A percentile compares a stretch with the other conserved stretches of the same genome.
These are phyloP conservation scores for Arabidopsis hybrid DNA, from an alignment of 441 rosid species.

Conservation along the genomic window DNA sequence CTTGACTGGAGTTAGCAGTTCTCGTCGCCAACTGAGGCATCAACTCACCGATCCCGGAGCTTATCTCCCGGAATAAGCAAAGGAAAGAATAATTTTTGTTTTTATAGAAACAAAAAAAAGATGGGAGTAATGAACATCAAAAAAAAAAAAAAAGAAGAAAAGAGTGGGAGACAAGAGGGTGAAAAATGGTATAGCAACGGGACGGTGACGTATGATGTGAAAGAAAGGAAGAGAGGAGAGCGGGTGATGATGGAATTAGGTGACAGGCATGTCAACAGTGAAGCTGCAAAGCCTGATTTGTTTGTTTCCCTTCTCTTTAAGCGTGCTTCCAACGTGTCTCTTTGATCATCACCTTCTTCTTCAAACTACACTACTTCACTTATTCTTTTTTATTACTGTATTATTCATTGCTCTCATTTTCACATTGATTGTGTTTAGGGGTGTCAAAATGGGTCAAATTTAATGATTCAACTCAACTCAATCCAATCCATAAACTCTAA, in stretches of 20 bases:
- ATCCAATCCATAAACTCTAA: too few species aligned
- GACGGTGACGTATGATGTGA: conserved; percentile 28
- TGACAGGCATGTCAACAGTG: conserved; percentile 39
- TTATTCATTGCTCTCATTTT: background rate
- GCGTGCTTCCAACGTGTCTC: conserved; percentile 37
- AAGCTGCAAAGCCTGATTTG: conserved; percentile 37
- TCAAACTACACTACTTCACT: background rate
- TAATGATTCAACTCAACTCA: too few species aligned
- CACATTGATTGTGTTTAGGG: background rate
- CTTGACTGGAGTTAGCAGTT: too few species aligned
- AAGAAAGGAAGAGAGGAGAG: conserved; percentile 34
- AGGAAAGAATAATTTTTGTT: background rate
- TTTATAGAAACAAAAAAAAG: too few species aligned
- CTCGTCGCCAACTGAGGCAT: too few species aligned
- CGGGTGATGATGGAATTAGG: conserved; percentile 41
- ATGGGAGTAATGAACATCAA: background rate
- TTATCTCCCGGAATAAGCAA: too few species aligned
- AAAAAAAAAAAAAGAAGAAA: background rate
- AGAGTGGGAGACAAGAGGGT: conserved; percentile 26
- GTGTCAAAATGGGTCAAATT: too few species aligned
- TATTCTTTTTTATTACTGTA: background rate
- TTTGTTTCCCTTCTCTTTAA: conserved; percentile 25
- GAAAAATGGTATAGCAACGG: background rate
- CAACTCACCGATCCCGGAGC: too few species aligned
- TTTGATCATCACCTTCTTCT: conserved; percentile 30